A percentile compares a stretch with the other conserved stretches of the same genome.
Conservation (phyloP, 495 filamentous ascomycete species). For the Aspergillus incahuasiensis region DNA sequence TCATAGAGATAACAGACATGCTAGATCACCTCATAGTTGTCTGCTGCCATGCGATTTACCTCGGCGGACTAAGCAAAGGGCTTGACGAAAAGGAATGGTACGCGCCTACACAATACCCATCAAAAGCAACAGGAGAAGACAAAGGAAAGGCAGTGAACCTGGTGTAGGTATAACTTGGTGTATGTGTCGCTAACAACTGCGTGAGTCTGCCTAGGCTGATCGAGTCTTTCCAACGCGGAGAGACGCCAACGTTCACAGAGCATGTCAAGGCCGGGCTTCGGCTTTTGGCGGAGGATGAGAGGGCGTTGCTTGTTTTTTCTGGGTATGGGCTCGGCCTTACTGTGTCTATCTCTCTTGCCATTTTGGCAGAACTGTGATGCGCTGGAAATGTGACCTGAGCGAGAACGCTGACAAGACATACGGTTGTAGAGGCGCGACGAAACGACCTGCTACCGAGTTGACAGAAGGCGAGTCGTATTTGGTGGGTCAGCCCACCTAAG, state of each 20-base stretch:
- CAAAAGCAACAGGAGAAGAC: neutral
- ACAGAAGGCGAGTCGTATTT: constrained; percentile 68
- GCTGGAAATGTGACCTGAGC: neutral
- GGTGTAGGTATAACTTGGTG: no score
- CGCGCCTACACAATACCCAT: constrained; percentile 4
- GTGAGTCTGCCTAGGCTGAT: constrained; percentile 38
- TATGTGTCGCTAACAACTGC: neutral
- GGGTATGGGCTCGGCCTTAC: constrained; percentile 47
- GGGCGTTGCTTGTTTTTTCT: constrained; percentile 58
- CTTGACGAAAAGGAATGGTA: constrained; percentile 64
- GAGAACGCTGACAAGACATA: neutral
- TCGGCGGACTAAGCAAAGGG: constrained; percentile 56
- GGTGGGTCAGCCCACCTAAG: constrained; percentile 20
- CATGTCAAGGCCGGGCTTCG: constrained; percentile 64
- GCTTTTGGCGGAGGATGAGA: constrained; percentile 32
- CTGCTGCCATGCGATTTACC: constrained; percentile 78
- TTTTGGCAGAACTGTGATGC: no score
- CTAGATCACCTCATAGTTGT: constrained; percentile 60
- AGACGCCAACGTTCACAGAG: constrained; percentile 65
- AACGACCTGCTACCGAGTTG: constrained; percentile 42
- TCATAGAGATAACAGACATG: neutral
- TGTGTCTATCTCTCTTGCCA: no score
- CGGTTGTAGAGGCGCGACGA: constrained; percentile 56
- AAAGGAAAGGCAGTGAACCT: no score
- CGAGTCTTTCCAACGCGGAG: constrained; percentile 64